Percentiles rank a stretch among this genome's conserved stretches.
phyloP scores from a whole-genome alignment of 768 basidiomycete genomes.

The Tremella mesenterica region DNA sequence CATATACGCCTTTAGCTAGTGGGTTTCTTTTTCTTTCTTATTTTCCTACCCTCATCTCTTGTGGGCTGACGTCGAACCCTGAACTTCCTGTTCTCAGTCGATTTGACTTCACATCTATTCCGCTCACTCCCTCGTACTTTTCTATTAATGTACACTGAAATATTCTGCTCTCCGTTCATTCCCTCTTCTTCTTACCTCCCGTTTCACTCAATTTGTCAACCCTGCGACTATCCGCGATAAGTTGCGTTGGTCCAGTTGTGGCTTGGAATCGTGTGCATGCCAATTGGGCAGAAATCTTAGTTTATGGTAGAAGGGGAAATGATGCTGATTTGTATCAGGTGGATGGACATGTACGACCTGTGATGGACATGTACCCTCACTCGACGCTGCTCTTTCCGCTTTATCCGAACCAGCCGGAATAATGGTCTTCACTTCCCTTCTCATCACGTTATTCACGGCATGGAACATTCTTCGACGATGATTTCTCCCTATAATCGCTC shows the following conservation, averaged over 20 bases:
- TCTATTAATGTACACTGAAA: too few species aligned
- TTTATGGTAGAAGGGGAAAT: too few species aligned
- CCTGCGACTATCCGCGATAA: too few species aligned
- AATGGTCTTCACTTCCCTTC: constrained; percentile 31
- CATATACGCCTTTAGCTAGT: constrained; percentile 60
- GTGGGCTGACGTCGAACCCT: too few species aligned
- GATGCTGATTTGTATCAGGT: too few species aligned
- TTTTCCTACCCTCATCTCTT: background rate
- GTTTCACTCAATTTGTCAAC: too few species aligned
- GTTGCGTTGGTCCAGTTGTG: too few species aligned
- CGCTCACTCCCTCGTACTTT: background rate
- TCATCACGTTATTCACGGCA: constrained; percentile 34
- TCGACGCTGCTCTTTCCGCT: constrained; percentile 29
- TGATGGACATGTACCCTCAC: too few species aligned
- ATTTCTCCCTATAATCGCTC: background rate
- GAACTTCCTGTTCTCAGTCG: background rate
- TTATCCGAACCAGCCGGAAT: constrained; percentile 31
- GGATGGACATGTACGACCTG: constrained; percentile 48
- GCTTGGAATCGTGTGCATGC: too few species aligned
- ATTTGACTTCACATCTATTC: background rate
- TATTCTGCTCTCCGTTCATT: too few species aligned
- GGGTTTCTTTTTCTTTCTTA: constrained; percentile 18
- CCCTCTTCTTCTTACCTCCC: too few species aligned
- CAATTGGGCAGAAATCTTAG: too few species aligned
- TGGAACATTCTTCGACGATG: constrained; percentile 31